Conservation (phyloP, 768 basidiomycete species). For the Cyathus striatus region DNA sequence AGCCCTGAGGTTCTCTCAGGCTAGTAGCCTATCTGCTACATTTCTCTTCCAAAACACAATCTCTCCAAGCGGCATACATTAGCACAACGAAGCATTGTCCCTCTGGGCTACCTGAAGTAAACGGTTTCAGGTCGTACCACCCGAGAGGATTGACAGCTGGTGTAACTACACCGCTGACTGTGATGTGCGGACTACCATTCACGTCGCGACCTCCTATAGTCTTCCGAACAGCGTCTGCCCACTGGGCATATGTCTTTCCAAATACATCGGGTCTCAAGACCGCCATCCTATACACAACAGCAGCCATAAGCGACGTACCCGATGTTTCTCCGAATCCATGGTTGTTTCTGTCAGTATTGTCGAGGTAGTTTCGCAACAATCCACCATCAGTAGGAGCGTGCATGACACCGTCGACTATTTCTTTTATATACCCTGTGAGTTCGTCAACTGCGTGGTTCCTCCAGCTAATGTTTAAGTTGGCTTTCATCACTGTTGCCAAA, state of each 20-base stretch:
- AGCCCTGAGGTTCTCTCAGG: too few species aligned
- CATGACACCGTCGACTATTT: conserved; percentile 39
- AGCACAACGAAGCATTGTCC: conserved; percentile 31
- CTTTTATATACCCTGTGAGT: conserved; percentile 32
- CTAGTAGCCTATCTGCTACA: background rate
- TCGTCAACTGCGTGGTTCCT: conserved; percentile 12
- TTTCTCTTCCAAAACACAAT: conserved; percentile 20
- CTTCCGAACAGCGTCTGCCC: conserved; percentile 18
- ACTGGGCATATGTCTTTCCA: conserved; percentile 11
- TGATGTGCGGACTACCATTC: conserved; percentile 17
- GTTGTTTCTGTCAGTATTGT: conserved; percentile 16
- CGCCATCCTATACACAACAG: conserved; percentile 27
- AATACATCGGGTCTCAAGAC: conserved; percentile 11
- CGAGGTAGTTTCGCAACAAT: conserved; percentile 30
- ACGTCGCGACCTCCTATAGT: conserved; percentile 17
- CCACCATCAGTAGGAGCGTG: conserved; percentile 20
- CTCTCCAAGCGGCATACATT: conserved; percentile 34
- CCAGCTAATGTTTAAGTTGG: conserved; percentile 24
- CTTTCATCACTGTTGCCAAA: conserved; percentile 36
- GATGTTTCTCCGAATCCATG: conserved; percentile 31
- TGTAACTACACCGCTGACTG: conserved; percentile 21
- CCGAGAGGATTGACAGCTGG: conserved; percentile 33
- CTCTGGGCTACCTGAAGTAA: conserved; percentile 31
- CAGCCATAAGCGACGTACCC: conserved; percentile 28
- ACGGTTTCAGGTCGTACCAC: conserved; percentile 24